A percentile compares a stretch with the other conserved stretches of the same genome.
These are phyloP conservation scores for Aspergillus conjunctus DNA, from an alignment of 495 filamentous ascomycete species.

Conservation along the genomic window DNA sequence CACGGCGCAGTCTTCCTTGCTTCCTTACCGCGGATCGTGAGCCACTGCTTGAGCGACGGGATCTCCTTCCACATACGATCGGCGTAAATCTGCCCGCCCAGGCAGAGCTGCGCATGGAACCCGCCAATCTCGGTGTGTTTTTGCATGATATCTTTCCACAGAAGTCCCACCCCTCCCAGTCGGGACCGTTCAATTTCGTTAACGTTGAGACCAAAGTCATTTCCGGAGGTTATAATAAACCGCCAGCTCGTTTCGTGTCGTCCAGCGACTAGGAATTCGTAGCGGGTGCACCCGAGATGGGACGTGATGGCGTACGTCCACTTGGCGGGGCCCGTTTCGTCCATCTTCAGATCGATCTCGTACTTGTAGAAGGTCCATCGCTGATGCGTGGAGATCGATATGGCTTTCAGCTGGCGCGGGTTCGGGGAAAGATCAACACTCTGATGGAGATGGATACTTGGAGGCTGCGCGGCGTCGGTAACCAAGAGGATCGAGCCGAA, in stretches of 20 bases:
- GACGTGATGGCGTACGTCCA: constrained; percentile 99
- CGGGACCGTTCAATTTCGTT: constrained; percentile 80
- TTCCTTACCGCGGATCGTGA: constrained; percentile 85
- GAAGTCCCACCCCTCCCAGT: constrained; percentile 84
- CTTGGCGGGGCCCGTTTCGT: constrained; percentile 74
- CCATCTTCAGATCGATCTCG: constrained; percentile 90
- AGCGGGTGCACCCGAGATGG: constrained; percentile 92
- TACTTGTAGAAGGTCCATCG: constrained; percentile 96
- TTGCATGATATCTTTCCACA: constrained; percentile 99
- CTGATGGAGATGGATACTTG: constrained; percentile 94
- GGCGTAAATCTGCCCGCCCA: constrained; percentile 94
- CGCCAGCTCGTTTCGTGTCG: constrained; percentile 90
- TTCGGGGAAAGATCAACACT: constrained; percentile 90
- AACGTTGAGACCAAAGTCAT: constrained; percentile 88
- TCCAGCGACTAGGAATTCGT: constrained; percentile 96
- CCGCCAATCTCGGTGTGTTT: constrained; percentile 96
- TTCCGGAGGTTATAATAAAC: constrained; percentile 94
- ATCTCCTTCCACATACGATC: constrained; percentile 97
- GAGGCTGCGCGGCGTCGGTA: constrained; percentile 89
- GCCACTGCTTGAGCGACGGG: constrained; percentile 89
- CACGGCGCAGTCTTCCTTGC: constrained; percentile 86
- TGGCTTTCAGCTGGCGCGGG: constrained; percentile 82
- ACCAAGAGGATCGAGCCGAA: constrained; percentile 80
- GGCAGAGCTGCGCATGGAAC: constrained; percentile 88
- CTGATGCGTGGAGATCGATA: constrained; percentile 84